Base-by-base conservation (phyloP, 768 basidiomycete genomes). In the Candolleomyces aberdarensis region DNA sequence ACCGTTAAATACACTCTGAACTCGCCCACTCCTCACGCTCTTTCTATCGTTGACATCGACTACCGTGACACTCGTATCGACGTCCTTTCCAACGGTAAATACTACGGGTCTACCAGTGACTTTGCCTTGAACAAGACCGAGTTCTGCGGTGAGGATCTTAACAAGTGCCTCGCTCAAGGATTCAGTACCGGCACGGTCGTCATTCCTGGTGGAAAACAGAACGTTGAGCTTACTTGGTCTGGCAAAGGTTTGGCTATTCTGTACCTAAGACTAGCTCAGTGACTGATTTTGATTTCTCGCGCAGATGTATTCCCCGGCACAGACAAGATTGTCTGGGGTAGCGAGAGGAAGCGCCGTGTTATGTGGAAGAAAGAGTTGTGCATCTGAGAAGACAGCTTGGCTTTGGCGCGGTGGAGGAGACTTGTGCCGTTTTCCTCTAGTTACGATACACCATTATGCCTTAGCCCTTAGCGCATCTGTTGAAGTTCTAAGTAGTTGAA, bases 201-300 rank as follows among this genome's bases (percentile, higher is more conserved):
- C 26, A 52, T 52, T 31, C 51, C 51, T 17, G 51, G 51, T 17
- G 51, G 51, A 26, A 52, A 52, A 26, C 51, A 52, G 51, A 17
- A 52, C 51, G 51, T 52, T n/a, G 51, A 52, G 51, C n/a, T 52
- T 26, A 22, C 51, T 52, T 52, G 51, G 51, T 52, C 51, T 32
- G 51, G 51, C 17, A 52, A 52, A 52, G 51, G 51, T 52, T 17
- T 52, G 51, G 11, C 36, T 11, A 36, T 11, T 36, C 6, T 11
- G 11, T 36, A 8, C 8, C 36, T 5, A 1, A 8, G 36, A 36
- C 1, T 5, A 1, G 8, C 11, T 36, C 36, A 36, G 36, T 36
- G 6, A 11, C 36, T 36, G 11, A 36, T 36, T 36, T 36, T 6
- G 2, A 36, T 7, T 7, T 36, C 36, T 11, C 17, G 9, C 26